Evolutionary conservation across 192 early-diverging fungal species (phyloP).

Genomic region (Rhizoclosmatium sp.): DNA sequence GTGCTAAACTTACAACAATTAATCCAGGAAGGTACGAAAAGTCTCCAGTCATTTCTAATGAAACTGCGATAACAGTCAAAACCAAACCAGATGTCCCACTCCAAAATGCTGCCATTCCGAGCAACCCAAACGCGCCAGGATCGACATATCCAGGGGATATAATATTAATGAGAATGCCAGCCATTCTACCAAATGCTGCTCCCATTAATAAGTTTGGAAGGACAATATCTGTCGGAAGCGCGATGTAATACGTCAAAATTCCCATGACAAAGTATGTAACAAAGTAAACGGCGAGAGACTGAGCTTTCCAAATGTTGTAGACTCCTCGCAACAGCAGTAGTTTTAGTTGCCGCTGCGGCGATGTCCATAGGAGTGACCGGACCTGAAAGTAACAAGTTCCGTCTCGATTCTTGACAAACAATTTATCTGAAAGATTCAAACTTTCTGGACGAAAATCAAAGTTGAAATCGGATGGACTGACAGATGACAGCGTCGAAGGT

Average conservation of each 20-base stretch:
- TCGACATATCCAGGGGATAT: constrained; percentile 12
- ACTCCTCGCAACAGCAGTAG: constrained; percentile 41
- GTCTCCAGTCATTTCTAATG: constrained; percentile 48
- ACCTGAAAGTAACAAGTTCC: constrained; percentile 44
- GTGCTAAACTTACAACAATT: constrained; percentile 29
- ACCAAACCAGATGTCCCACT: constrained; percentile 38
- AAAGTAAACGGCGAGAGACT: constrained; percentile 39
- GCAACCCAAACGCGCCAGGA: constrained; percentile 26
- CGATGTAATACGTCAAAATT: constrained; percentile 46
- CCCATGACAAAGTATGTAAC: constrained; percentile 39
- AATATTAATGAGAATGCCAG: constrained; percentile 36
- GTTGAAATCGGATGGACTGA: background rate
- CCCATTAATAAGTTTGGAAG: constrained; percentile 51
- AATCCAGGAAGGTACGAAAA: constrained; percentile 37
- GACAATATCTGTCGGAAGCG: constrained; percentile 49
- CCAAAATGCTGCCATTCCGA: constrained; percentile 50
- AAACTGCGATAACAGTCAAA: constrained; percentile 41
- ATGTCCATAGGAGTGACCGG: constrained; percentile 33
- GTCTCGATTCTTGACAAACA: constrained; percentile 1
- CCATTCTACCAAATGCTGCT: constrained; percentile 38
- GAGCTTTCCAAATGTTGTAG: constrained; percentile 28
- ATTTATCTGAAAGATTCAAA: background rate
- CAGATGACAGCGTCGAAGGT: background rate
- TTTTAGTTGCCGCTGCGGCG: constrained; percentile 45
- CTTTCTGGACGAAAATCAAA: background rate